These are phyloP conservation scores for Neurospora cerealis DNA, from an alignment of 495 filamentous ascomycete species.

Conservation along the genomic window DNA sequence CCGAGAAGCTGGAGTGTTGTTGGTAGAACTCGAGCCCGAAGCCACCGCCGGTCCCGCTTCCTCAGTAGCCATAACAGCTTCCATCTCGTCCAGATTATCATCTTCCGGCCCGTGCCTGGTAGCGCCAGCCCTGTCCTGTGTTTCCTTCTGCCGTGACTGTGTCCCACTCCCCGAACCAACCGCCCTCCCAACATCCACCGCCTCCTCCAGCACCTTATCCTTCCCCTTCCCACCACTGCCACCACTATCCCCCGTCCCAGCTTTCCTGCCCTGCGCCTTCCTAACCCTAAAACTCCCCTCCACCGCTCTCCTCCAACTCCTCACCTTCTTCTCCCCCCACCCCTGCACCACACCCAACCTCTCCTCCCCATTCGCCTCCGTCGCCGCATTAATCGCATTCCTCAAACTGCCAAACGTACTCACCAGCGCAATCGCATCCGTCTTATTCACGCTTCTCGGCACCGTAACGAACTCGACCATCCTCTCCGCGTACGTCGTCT, in stretches of 20 bases:
- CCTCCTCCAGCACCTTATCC: slow-evolving; percentile 16
- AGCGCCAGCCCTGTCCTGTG: neutral
- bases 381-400: slow-evolving; percentile 78
- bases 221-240: slow-evolving; percentile 12
- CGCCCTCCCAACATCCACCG: slow-evolving; percentile 28
- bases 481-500: slow-evolving; percentile 72
- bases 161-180: slow-evolving; percentile 16
- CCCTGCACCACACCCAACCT: slow-evolving; percentile 72
- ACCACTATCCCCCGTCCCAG: slow-evolving; percentile 15
- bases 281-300: slow-evolving; percentile 73
- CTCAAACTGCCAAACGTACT: slow-evolving; percentile 79
- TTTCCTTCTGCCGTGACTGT: neutral
- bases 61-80: slow-evolving; percentile 33
- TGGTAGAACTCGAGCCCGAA: slow-evolving; percentile 26
- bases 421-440: slow-evolving; percentile 80
- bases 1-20: slow-evolving; percentile 20
- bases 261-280: slow-evolving; percentile 49
- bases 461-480: slow-evolving; percentile 91
- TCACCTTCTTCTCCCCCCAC: slow-evolving; percentile 94
- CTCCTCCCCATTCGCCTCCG: slow-evolving; percentile 22
- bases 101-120: neutral
- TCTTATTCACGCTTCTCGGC: slow-evolving; percentile 84
- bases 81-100: slow-evolving; percentile 27
- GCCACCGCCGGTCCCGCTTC: neutral
- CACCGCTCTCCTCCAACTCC: slow-evolving; percentile 69